Evolutionary conservation across 2,329 filamentous ascomycete species (phyloP), one percentile per base, ranked within the genome.

Genomic region (Furcasterigmium furcatum): DNA sequence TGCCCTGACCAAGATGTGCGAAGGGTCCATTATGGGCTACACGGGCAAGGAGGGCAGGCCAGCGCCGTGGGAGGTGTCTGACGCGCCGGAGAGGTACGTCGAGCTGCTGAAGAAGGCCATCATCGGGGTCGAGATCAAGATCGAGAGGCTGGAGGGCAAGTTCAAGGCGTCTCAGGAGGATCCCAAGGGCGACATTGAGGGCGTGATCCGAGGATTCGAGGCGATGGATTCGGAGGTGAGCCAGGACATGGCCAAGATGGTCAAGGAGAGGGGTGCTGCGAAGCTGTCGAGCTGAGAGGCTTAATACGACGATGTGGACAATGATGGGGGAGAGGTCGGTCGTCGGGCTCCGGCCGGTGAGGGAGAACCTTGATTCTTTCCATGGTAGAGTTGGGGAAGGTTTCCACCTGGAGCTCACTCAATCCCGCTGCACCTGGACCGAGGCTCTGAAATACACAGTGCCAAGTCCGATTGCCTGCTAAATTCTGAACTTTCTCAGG

Each of bases 161-260:
- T 82, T 77, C 52, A 85, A 86, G 66, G 83, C 84, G 82, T 84
- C 77, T 51, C 82, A 85, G 62, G 81, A 85, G 55, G 68, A 73
- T 68, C 46, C 58, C 0, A 55, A 58, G 2, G 16, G 30, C 22
- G 30, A 42, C 55, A 58, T 72, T 0, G 61, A 75, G 19, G 82
- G 83, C 1, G 74, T 85, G 1, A 63, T 82, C 8, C 55, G 74
- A 4, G 82, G 83, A 0, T 84, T 87, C 49, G 61, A 64, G 29
- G 49, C 38, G 1, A 32, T 71, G 20, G 57, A 50, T 0, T 58
- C 62, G 0, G 63, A 69, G 5, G 46, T 53, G 14, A 66, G 55
- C 1, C 43, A 48, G 18, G 51, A 52, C 4, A 62, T 71, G 48
- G 61, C 65, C 1, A 53, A 54, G 3, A 14, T 66, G n/a, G 61